Conservation (phyloP, 805 yeast species). For the Debaryomyces prosopidis region DNA sequence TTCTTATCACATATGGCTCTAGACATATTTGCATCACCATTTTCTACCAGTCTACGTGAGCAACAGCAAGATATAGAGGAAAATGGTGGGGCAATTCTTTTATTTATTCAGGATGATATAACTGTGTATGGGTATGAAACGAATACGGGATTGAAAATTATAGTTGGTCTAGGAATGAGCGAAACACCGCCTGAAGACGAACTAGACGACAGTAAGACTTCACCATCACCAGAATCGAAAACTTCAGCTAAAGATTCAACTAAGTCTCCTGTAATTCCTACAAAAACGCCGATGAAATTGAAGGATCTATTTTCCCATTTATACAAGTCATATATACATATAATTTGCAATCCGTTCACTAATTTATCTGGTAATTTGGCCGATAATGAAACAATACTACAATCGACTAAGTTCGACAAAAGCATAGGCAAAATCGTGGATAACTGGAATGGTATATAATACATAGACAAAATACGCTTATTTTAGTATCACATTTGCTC, state of each 20-base stretch:
- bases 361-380: slow-evolving; percentile 13
- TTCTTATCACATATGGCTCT: slow-evolving; percentile 76
- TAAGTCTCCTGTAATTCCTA: not conserved
- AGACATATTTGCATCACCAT: slow-evolving; percentile 62
- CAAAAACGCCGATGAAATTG: slow-evolving; percentile 11
- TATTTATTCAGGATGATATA: slow-evolving; percentile 67
- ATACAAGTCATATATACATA: slow-evolving; percentile 54
- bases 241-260: not conserved
- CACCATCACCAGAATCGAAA: not conserved
- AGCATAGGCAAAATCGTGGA: slow-evolving; percentile 26
- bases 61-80: slow-evolving; percentile 27
- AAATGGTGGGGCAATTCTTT: slow-evolving; percentile 35
- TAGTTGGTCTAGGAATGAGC: slow-evolving; percentile 46
- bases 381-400: slow-evolving; percentile 24
- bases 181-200: slow-evolving; percentile 4
- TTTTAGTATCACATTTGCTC: slow-evolving; percentile 83
- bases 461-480: slow-evolving; percentile 10
- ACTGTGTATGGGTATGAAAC: slow-evolving; percentile 70
- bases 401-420: slow-evolving; percentile 30
- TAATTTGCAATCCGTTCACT: slow-evolving; percentile 65
- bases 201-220: not conserved
- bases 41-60: slow-evolving; percentile 39
- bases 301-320: slow-evolving; percentile 33
- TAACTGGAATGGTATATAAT: slow-evolving; percentile 19
- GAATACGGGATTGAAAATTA: slow-evolving; percentile 65